Evolutionary conservation across 305 asterid species (phyloP).

Genomic region (Caryopteris hybrid): DNA sequence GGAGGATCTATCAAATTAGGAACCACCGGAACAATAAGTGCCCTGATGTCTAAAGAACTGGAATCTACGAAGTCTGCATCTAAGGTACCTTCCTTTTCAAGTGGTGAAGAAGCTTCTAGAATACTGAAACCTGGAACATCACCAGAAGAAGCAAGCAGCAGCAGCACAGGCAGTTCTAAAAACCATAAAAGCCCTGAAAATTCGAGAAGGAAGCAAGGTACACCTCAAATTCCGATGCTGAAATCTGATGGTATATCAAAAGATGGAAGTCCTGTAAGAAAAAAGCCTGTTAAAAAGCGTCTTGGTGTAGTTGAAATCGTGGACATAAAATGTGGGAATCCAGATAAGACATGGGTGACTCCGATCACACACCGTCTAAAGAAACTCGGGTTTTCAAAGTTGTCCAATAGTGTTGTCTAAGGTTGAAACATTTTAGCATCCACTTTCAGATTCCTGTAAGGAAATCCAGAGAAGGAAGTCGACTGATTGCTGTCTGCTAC

Average conservation of each 20-base stretch:
- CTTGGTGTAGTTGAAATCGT: conserved; percentile 54
- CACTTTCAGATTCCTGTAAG: conserved; percentile 55
- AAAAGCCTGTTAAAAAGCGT: conserved; percentile 43
- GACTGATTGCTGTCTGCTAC: conserved; percentile 41
- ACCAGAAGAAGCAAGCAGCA: conserved; percentile 54
- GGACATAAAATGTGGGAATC: conserved; percentile 73
- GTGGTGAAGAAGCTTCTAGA: conserved; percentile 27
- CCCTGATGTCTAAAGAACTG: conserved; percentile 71
- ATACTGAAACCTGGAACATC: conserved; percentile 34
- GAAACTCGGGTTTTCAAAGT: conserved; percentile 68
- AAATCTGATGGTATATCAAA: conserved; percentile 42
- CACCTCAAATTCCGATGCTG: conserved; percentile 65
- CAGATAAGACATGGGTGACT: conserved; percentile 38
- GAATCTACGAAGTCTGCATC: conserved; percentile 42
- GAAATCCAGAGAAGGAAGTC: conserved; percentile 25
- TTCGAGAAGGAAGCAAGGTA: conserved; percentile 45
- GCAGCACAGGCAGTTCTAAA: conserved; percentile 22
- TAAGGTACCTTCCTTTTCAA: conserved; percentile 15
- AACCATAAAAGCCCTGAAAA: conserved; percentile 25
- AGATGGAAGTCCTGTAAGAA: conserved; percentile 60
- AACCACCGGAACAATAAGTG: conserved; percentile 74
- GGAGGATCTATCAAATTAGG: conserved; percentile 85
- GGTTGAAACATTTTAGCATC: conserved; percentile 34
- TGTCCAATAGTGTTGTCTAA: conserved; percentile 44
- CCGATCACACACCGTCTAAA: conserved; percentile 38